Conservation (phyloP, 257 asterid genomes). For the Petunia axillaris region DNA sequence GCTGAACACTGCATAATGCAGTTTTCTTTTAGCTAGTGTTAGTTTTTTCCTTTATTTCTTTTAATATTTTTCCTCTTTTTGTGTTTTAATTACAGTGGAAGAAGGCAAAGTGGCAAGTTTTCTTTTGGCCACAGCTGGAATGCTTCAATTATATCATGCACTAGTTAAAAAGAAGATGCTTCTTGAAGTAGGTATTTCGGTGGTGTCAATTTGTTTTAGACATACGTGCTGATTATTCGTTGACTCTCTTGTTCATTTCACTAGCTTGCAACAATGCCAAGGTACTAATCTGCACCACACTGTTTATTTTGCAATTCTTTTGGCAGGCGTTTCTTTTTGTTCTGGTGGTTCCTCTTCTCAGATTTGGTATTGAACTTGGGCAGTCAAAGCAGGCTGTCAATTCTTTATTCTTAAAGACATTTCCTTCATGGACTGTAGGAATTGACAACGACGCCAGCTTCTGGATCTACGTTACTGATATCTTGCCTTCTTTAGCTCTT, state of each 20-base stretch:
- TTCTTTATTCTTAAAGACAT: constrained; percentile 49
- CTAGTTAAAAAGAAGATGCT: constrained; percentile 58
- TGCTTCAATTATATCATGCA: constrained; percentile 71
- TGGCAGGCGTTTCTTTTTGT: constrained; percentile 74
- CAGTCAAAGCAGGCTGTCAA: constrained; percentile 57
- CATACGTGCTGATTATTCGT: constrained; percentile 3
- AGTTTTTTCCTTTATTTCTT: constrained; percentile 21
- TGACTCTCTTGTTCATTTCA: constrained; percentile 5
- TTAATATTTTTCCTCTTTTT: constrained; percentile 33
- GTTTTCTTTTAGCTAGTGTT: constrained; percentile 23
- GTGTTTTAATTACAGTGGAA: constrained; percentile 64
- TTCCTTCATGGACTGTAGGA: constrained; percentile 62
- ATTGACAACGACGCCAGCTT: constrained; percentile 50
- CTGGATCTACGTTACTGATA: constrained; percentile 57
- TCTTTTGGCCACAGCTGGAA: constrained; percentile 87
- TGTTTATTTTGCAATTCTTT: constrained; percentile 29
- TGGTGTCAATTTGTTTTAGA: not conserved
- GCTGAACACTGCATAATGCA: not conserved
- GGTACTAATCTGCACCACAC: not conserved
- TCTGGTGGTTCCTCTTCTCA: constrained; percentile 75
- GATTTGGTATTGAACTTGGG: constrained; percentile 73
- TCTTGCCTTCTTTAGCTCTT: constrained; percentile 65
- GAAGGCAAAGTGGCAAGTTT: constrained; percentile 94
- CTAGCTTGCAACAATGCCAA: not conserved
- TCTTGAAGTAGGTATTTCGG: constrained; percentile 57